Conservation (phyloP, 2,329 filamentous ascomycete species). For the Apiospora sp. region DNA sequence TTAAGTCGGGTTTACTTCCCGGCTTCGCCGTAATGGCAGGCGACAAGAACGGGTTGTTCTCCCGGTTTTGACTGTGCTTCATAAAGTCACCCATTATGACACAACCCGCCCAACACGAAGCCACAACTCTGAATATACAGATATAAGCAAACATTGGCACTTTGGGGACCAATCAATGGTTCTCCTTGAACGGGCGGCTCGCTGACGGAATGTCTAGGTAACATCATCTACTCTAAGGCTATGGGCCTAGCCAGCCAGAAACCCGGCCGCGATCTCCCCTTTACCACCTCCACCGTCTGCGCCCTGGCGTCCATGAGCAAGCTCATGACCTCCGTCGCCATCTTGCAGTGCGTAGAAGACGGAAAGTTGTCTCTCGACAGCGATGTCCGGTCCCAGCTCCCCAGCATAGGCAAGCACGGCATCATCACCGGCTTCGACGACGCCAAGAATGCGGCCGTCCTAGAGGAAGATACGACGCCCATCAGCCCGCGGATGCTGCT, state of each 20-base stretch:
- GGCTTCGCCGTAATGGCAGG: slow-evolving; percentile 34
- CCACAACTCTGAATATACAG: no score
- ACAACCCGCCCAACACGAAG: no score
- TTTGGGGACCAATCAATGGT: no score
- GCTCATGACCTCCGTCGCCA: slow-evolving; percentile 59
- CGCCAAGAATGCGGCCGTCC: slow-evolving; percentile 46
- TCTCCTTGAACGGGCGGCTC: no score
- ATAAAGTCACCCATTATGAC: neutral
- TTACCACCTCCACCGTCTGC: slow-evolving; percentile 35
- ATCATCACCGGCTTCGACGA: slow-evolving; percentile 57
- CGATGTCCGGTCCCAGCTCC: slow-evolving; percentile 53
- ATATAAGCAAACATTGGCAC: no score
- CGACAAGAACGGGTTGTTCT: slow-evolving; percentile 32
- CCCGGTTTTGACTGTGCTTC: neutral
- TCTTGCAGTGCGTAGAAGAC: slow-evolving; percentile 62
- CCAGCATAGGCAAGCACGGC: slow-evolving; percentile 55
- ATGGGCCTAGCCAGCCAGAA: slow-evolving; percentile 34
- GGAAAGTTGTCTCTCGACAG: slow-evolving; percentile 55
- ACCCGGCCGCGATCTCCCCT: slow-evolving; percentile 34
- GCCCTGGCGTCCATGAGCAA: slow-evolving; percentile 46
- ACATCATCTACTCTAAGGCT: slow-evolving; percentile 35
- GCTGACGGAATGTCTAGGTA: slow-evolving; percentile 27
- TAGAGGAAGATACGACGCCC: slow-evolving; percentile 42
- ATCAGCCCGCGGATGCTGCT: slow-evolving; percentile 62
- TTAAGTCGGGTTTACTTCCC: slow-evolving; percentile 34